A percentile compares a stretch with the other conserved stretches of the same genome.
Evolutionary conservation across 805 yeast genomes (phyloP).

Genomic region (Wickerhamomyces bovis): DNA sequence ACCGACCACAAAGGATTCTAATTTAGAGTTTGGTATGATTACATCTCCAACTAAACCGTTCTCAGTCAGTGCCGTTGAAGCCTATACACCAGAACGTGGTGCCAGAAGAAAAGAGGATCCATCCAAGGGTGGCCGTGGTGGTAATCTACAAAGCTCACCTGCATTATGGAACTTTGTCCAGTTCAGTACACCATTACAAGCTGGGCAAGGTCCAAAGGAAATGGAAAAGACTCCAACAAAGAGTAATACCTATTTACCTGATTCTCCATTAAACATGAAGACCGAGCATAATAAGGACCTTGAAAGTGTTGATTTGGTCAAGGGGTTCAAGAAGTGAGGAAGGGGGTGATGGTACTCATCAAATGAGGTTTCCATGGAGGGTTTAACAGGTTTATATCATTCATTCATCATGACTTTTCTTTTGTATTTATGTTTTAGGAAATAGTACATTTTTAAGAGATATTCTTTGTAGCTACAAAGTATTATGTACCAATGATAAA

Average conservation of each 20-base stretch:
- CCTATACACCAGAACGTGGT: conserved; percentile 61
- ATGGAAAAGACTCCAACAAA: conserved; percentile 16
- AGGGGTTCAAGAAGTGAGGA: conserved; percentile 34
- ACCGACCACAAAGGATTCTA: conserved; percentile 6
- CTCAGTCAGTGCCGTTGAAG: conserved; percentile 48
- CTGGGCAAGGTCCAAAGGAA: conserved; percentile 13
- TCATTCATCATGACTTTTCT: background rate
- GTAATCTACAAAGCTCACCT: conserved; percentile 50
- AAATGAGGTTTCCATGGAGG: background rate
- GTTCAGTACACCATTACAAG: conserved; percentile 41
- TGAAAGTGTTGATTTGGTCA: conserved; percentile 41
- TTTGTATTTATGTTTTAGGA: background rate
- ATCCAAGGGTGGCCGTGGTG: conserved; percentile 2
- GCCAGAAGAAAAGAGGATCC: conserved; percentile 14
- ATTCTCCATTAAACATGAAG: conserved; percentile 19
- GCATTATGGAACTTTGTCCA: conserved; percentile 93
- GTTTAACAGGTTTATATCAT: background rate
- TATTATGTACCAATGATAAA: background rate
- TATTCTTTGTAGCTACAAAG: too few relatives aligned
- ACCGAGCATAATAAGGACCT: conserved; percentile 29
- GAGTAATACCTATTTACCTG: conserved; percentile 12
- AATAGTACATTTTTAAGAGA: background rate
- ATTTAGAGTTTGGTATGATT: conserved; percentile 20
- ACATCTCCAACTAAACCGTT: conserved; percentile 36
- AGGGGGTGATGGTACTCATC: background rate